Conservation (phyloP, 441 rosid species). For the Pelargonium citronellum region DNA sequence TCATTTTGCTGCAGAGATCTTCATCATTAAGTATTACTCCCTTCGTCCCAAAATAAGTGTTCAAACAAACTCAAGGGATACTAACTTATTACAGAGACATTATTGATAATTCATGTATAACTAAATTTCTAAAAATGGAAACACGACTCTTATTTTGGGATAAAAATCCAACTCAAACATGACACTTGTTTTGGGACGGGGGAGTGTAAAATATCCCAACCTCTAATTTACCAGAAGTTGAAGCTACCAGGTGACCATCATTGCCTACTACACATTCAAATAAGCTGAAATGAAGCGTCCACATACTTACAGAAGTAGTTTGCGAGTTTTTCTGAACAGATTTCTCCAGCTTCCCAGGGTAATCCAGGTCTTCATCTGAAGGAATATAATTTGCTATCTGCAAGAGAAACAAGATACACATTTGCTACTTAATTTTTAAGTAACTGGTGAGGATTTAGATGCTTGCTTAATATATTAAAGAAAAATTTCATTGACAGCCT, state of each 20-base stretch:
- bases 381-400: constrained; percentile 91
- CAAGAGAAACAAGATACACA: constrained; percentile 22
- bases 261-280: constrained; percentile 7
- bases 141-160: no score
- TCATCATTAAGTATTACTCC: no score
- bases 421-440: background rate
- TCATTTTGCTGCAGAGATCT: no score
- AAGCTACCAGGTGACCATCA: background rate
- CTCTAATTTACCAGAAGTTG: background rate
- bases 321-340: constrained; percentile 45
- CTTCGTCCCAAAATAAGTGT: no score
- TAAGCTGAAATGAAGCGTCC: background rate
- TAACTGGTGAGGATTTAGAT: background rate
- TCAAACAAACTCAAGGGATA: no score
- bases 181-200: no score
- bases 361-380: constrained; percentile 71
- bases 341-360: constrained; percentile 80
- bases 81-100: no score
- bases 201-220: background rate
- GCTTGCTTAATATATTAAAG: constrained; percentile 6
- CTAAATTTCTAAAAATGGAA: no score
- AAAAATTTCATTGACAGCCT: background rate
- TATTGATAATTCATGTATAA: no score
- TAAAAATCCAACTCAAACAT: no score
- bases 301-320: constrained; percentile 35